Evolutionary conservation across 2,329 filamentous ascomycete genomes (phyloP).

Genomic region (Penicillium sp.): DNA sequence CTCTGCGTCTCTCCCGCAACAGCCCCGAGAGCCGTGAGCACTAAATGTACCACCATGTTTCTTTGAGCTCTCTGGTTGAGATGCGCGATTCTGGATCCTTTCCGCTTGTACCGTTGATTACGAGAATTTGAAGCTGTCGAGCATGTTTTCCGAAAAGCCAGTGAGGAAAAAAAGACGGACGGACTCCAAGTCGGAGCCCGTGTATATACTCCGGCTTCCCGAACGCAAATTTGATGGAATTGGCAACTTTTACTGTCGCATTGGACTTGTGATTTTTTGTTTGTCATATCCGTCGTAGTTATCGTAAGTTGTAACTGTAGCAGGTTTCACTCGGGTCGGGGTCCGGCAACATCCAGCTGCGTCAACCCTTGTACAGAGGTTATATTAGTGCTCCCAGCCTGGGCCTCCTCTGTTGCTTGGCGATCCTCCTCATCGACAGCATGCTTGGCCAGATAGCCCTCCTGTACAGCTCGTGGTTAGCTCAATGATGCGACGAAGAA

Average conservation of each 20-base stretch:
- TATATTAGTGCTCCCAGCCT: constrained; percentile 57
- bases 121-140: constrained; percentile 29
- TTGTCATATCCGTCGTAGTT: constrained; percentile 23
- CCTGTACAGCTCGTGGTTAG: constrained; percentile 58
- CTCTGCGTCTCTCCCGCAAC: constrained; percentile 81
- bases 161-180: constrained; percentile 17
- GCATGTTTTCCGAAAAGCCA: constrained; percentile 19
- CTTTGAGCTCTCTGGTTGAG: constrained; percentile 33
- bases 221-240: constrained; percentile 27
- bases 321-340: constrained; percentile 67
- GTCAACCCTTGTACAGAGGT: constrained; percentile 97
- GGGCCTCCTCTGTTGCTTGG: constrained; percentile 59
- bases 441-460: constrained; percentile 89
- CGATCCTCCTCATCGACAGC: constrained; percentile 80
- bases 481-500: not conserved
- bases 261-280: constrained; percentile 18
- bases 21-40: constrained; percentile 48
- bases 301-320: constrained; percentile 20
- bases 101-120: constrained; percentile 33
- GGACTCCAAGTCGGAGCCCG: constrained; percentile 31
- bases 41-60: constrained; percentile 41
- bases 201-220: constrained; percentile 42
- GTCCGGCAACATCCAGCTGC: constrained; percentile 89
- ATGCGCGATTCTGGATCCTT: constrained; percentile 23
- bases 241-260: constrained; percentile 30